Conservation (phyloP, 768 basidiomycete genomes). For the Hirschioporus abietinus region DNA sequence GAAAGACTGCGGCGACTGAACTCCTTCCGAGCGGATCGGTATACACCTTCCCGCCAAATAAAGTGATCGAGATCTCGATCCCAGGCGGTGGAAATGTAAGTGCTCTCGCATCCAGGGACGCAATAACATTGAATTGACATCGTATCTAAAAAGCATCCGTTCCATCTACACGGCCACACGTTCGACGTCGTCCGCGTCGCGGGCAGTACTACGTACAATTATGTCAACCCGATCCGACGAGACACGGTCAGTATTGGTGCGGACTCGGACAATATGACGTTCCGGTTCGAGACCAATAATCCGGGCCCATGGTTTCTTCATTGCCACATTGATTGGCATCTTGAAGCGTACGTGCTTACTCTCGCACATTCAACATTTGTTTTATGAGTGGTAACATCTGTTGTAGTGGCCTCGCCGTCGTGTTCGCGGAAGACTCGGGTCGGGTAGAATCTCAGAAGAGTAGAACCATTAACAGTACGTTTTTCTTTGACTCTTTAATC, state of each 20-base stretch:
- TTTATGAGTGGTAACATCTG: neutral
- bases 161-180: conserved; percentile 38
- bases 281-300: conserved; percentile 24
- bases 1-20: conserved; percentile 38
- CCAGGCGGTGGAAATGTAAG: conserved; percentile 36
- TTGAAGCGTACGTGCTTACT: conserved; percentile 3
- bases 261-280: conserved; percentile 24
- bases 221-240: conserved; percentile 30
- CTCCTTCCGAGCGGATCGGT: conserved; percentile 46
- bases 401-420: conserved; percentile 30
- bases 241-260: conserved; percentile 24
- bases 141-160: conserved; percentile 26
- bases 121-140: neutral
- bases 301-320: conserved; percentile 25
- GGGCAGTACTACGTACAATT: conserved; percentile 27
- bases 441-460: neutral
- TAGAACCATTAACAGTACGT: neutral
- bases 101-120: neutral
- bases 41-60: conserved; percentile 41
- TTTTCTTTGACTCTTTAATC: neutral
- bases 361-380: neutral
- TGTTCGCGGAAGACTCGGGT: conserved; percentile 27
- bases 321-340: conserved; percentile 16
- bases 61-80: conserved; percentile 42
- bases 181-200: conserved; percentile 35